Base-by-base conservation (phyloP, 2,329 filamentous ascomycete genomes). In the Calcarisporium arbuscula region DNA sequence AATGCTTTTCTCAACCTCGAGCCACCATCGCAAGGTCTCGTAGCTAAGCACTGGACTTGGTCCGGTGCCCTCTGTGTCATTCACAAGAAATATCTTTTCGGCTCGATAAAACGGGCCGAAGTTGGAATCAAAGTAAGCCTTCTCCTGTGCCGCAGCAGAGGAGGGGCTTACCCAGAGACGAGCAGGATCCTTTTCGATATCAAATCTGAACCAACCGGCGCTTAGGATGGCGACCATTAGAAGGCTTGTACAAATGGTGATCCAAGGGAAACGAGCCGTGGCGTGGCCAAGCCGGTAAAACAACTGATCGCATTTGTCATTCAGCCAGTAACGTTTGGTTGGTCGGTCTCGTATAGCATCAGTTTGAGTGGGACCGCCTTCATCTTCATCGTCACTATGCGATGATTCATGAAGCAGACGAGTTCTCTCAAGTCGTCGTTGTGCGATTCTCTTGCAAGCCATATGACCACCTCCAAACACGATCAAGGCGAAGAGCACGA, bases 91-190 rank as follows among this genome's bases (percentile, higher is more conserved):
- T 1, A 81, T 77, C 61, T 98, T 92, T 57, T 98, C 85, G 0
- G 89, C 84, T 26, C 92, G 84, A 61, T 92, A 98, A 53, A 98
- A 98, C 0, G 90, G 88, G 0, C 92, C 94, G 55, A 98, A 98
- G 48, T 87, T 88, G 22, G 75, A 58, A 54, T 98, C 94, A 45
- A 96, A 98, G 55, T 94, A 98, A 2, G 74, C 74, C 64, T 98
- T 98, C 56, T 98, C 90, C 54, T 87, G 75, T 0, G 92, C 92
- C 15, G 94, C 90, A 31, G 80, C 77, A 5, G 92, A 96, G 8
- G 84, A 83, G 7, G 92, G 92, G 49, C 90, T 89, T n/a, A 98
- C 92, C 92, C 92, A 98, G 8, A 98, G 67, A 30, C 85, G 80
- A 9, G 94, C 92, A 6, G 92, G 92, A 42, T 96, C 84, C 16